phyloP scores from a whole-genome alignment of 2,329 filamentous ascomycete genomes.

The Fusarium chuoi region DNA sequence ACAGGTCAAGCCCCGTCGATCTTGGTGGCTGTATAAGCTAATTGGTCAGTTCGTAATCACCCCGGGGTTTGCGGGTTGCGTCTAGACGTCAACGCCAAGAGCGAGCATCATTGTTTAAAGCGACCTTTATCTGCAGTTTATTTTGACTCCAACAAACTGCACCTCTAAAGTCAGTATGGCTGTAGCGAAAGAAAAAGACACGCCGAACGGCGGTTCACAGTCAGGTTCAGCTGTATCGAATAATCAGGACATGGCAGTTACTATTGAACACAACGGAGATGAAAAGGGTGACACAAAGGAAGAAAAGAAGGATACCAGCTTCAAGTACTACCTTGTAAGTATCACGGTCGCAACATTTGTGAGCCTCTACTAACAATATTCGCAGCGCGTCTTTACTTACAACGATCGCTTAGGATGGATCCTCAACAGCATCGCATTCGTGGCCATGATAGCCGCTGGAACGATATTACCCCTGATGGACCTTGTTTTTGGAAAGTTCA shows the following conservation, averaged over 20 bases:
- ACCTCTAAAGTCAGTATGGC: background rate
- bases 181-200: slow-evolving; percentile 1
- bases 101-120: background rate
- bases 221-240: slow-evolving; percentile 1
- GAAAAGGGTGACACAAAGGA: slow-evolving; percentile 1
- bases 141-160: background rate
- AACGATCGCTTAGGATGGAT: slow-evolving; percentile 52
- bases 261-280: background rate
- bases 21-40: slow-evolving; percentile 15
- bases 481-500: slow-evolving; percentile 65
- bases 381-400: slow-evolving; percentile 52
- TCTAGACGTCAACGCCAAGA: slow-evolving; percentile 18
- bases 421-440: slow-evolving; percentile 49
- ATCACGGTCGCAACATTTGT: background rate
- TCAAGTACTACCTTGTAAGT: slow-evolving; percentile 43
- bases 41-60: slow-evolving; percentile 33
- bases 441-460: slow-evolving; percentile 52
- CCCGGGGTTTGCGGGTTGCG: slow-evolving; percentile 22
- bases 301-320: slow-evolving; percentile 33
- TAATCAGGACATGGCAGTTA: slow-evolving; percentile 4
- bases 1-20: background rate
- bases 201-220: background rate
- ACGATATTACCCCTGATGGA: slow-evolving; percentile 65
- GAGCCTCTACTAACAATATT: background rate
- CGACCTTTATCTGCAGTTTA: background rate